A percentile compares a stretch with the other conserved stretches of the same genome.
phyloP scores from a whole-genome alignment of 2,329 filamentous ascomycete genomes.

The Penicillium aurantiogriseum region DNA sequence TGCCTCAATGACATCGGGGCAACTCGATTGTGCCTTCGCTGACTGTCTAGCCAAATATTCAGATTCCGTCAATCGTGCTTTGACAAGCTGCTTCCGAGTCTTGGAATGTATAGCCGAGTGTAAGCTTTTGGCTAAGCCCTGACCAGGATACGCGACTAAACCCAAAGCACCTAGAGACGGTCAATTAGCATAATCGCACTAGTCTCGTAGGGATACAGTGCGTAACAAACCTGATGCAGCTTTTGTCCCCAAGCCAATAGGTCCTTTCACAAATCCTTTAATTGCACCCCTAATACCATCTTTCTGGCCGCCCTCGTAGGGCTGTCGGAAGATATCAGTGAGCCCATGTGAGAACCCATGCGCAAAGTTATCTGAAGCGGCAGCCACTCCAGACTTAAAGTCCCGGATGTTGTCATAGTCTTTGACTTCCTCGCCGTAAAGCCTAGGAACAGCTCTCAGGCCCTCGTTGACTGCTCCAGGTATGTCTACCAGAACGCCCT shows the following conservation, averaged over 20 bases:
- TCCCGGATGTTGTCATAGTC: constrained; percentile 35
- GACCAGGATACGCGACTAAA: constrained; percentile 33
- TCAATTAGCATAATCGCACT: background rate
- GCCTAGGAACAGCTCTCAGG: constrained; percentile 33
- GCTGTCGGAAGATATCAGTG: constrained; percentile 31
- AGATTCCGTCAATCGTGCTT: constrained; percentile 25
- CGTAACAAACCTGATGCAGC: constrained; percentile 5
- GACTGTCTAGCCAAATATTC: constrained; percentile 10
- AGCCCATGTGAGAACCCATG: constrained; percentile 36
- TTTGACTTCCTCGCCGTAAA: constrained; percentile 39
- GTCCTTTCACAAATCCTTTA: constrained; percentile 39
- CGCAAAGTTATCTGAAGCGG: constrained; percentile 35
- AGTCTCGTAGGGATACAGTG: background rate
- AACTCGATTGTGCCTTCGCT: constrained; percentile 1
- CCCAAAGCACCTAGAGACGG: constrained; percentile 24
- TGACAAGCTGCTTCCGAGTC: constrained; percentile 25
- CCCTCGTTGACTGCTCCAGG: constrained; percentile 40
- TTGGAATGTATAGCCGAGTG: constrained; percentile 26
- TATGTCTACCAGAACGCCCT: constrained; percentile 38
- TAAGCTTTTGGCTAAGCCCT: constrained; percentile 37
- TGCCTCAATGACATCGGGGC: constrained; percentile 1
- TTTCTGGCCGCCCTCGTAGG: constrained; percentile 31
- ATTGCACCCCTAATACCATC: constrained; percentile 34
- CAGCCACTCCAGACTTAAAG: constrained; percentile 33
- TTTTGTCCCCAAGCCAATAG: constrained; percentile 9